Percentiles rank a stretch among this genome's conserved stretches.
Evolutionary conservation across 805 yeast genomes (phyloP).

Genomic region (Hyphopichia homilentoma): DNA sequence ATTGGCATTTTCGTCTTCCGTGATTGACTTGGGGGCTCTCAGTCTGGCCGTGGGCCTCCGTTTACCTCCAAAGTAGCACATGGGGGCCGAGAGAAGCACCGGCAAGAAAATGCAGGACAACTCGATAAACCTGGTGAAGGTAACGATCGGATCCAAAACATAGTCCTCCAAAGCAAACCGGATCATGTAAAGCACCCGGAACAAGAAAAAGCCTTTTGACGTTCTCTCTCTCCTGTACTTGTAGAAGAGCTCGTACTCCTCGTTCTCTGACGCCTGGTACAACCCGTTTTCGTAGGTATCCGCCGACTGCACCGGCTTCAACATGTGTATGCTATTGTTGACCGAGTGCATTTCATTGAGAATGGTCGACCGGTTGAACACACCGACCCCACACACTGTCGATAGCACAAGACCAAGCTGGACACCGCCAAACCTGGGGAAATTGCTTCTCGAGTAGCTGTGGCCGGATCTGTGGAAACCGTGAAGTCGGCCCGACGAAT

Average conservation of each 20-base stretch:
- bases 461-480: too few species aligned
- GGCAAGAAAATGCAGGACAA: conserved; percentile 68
- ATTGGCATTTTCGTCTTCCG: too few species aligned
- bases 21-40: conserved; percentile 2
- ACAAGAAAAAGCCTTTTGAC: conserved; percentile 15
- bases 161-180: conserved; percentile 49
- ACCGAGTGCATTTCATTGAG: conserved; percentile 30
- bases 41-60: conserved; percentile 24
- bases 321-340: conserved; percentile 32
- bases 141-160: conserved; percentile 64
- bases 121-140: conserved; percentile 66
- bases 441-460: too few species aligned
- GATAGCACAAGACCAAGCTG: too few species aligned
- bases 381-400: too few species aligned
- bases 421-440: too few species aligned
- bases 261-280: conserved; percentile 56
- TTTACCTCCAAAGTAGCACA: conserved; percentile 52
- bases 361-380: conserved; percentile 1
- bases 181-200: conserved; percentile 34
- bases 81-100: conserved; percentile 60
- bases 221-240: conserved; percentile 26
- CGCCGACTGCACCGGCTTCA: conserved; percentile 43
- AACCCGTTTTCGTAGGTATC: conserved; percentile 72
- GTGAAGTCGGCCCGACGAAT: too few species aligned
- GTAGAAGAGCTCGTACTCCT: conserved; percentile 38